Base-by-base conservation (phyloP, 2,329 filamentous ascomycete genomes). In the Trichophyton simii region DNA sequence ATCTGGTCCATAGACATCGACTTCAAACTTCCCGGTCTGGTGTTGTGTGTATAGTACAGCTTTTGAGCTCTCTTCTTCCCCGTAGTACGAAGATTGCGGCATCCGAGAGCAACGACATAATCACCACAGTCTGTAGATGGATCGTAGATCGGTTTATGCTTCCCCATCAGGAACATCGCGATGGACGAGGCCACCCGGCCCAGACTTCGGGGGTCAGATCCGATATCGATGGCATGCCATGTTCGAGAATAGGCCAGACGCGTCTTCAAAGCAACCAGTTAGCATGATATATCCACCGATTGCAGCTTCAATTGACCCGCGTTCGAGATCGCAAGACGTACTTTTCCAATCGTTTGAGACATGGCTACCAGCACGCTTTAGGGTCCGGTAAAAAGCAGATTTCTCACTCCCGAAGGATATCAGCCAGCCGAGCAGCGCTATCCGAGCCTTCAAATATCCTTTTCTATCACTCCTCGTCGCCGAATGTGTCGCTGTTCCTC, bases 41-140 rank as follows among this genome's bases (percentile, higher is more conserved):
- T 97, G 67, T 86, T 95, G 77, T 97, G 94, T 60, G 89, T 84
- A 80, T 96, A 96, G 82, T 99, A 99, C 67, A 85, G 86, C 81
- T 99, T 99, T 79, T 95, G 89, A 77, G 84, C 87, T 73, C 86
- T 88, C 80, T 99, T 99, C 73, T 89, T 88, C 67, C 94, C 94
- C 6, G 94, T 97, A 0, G 86, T 87, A 78, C 91, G 86, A 58
- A 99, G 80, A 57, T 92, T 86, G 46, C 87, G 83, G 79, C 94
- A 97, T 74, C 91, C 87, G 42, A 89, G 89, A 59, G 94, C 91
- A 0, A 99, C 92, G 11, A 99, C 91, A 76, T 99, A 99, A 83
- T 99, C 94, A 68, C 94, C 94, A 81, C 94, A 97, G 81, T 99
- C 94, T 64, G 91, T 96, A 22, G 91, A 96, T 1, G 94, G 94